Percentiles rank a stretch among this genome's conserved stretches.
These are phyloP conservation scores for Russula compacta DNA, from an alignment of 768 basidiomycete species.

Conservation along the genomic window DNA sequence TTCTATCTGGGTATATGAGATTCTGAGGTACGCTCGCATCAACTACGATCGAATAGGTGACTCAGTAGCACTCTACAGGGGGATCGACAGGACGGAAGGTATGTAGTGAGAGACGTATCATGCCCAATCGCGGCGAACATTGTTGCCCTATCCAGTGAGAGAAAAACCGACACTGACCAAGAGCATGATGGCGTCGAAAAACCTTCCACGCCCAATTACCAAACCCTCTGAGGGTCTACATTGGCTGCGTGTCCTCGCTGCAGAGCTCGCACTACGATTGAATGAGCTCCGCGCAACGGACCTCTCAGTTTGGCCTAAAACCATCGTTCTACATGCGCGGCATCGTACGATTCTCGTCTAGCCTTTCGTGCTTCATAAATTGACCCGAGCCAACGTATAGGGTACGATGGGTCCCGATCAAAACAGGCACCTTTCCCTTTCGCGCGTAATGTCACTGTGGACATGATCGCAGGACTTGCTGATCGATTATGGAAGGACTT, in stretches of 20 bases:
- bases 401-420: slow-evolving; percentile 26
- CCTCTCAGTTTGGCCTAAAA: slow-evolving; percentile 86
- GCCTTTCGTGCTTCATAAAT: not conserved
- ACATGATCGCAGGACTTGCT: slow-evolving; percentile 65
- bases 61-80: slow-evolving; percentile 33
- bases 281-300: slow-evolving; percentile 67
- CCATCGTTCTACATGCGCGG: slow-evolving; percentile 68
- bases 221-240: slow-evolving; percentile 69
- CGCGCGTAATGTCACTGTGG: slow-evolving; percentile 60
- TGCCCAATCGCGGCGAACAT: not conserved
- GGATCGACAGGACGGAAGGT: slow-evolving; percentile 88
- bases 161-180: slow-evolving; percentile 74
- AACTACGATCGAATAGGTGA: not conserved
- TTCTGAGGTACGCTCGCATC: slow-evolving; percentile 55
- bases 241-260: slow-evolving; percentile 88
- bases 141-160: slow-evolving; percentile 50
- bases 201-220: slow-evolving; percentile 70
- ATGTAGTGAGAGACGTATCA: slow-evolving; percentile 2
- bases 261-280: slow-evolving; percentile 80
- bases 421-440: slow-evolving; percentile 88
- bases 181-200: slow-evolving; percentile 96
- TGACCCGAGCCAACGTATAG: not conserved
- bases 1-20: slow-evolving; percentile 87
- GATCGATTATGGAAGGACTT: slow-evolving; percentile 84
- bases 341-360: slow-evolving; percentile 40